Base-by-base conservation (phyloP, 2,329 filamentous ascomycete genomes). In the Seiridium cupressi region DNA sequence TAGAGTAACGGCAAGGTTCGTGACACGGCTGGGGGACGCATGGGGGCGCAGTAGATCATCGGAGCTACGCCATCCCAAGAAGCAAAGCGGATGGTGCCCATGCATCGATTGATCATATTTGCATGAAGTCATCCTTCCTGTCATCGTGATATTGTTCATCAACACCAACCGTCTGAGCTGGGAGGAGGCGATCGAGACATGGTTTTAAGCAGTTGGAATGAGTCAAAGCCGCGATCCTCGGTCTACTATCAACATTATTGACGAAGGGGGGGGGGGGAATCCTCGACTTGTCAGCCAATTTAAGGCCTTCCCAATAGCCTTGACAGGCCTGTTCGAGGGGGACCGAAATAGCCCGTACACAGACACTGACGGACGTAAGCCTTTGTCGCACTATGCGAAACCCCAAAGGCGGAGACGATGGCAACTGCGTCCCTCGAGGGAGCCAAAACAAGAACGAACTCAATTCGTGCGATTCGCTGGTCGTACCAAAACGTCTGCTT, bases 1-100 rank as follows among this genome's bases (percentile, higher is more conserved):
- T 55, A 55, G 36, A 55, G 51, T 55, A 55, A n/a, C 38, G 18
- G 51, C 51, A 55, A 44, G 51, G 51, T 55, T 55, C 26, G 51
- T 55, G 38, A 55, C 51, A 42, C 51, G 51, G 51, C 31, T 55
- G 51, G 51, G 49, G 49, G 13, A 53, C 49, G 35, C 47, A 49
- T 49, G 18, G 49, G 51, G 38, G 11, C n/a, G 51, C n/a, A 38
- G 51, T 44, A 42, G 51, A 55, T 55, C 51, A 38, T 44, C 51
- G 40, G 51, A 38, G 51, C 36, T 42, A 18, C 13, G 10, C 13
- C 51, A 26, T 54, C 51, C 51, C 11, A 54, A 54, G 32, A 13
- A 54, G 34, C 36, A 55, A 40, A 11, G 35, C 35, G 51, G 18
- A 18, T 9, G 31, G 38, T n/a, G 8, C 6, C 51, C 6, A 10